Evolutionary conservation across 2,329 filamentous ascomycete species (phyloP), one percentile per base, ranked within the genome.

Genomic region (Pyrenophora graminea): DNA sequence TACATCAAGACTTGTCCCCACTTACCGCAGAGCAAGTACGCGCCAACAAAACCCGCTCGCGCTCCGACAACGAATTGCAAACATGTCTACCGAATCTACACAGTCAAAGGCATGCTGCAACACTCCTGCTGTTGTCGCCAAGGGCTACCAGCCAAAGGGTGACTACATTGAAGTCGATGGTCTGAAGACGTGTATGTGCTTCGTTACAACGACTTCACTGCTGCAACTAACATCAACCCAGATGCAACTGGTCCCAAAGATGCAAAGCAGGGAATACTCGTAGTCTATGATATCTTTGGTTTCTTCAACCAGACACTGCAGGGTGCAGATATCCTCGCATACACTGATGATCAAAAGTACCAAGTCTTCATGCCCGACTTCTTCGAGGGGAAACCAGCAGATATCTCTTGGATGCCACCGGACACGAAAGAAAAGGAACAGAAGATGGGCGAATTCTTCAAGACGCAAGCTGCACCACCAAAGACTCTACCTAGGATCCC

Each of bases 341-440:
- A 76, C 60, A 76, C 79, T 30, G 79, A 86, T 80, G 74, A 82
- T 77, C 71, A 79, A 53, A 84, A 89, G 67, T 94, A 95, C 79
- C 86, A 85, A 62, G 89, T 96, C 61, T 91, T 92, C 76, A 92
- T 97, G 58, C 92, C 92, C 23, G 92, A 97, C 76, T 93, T 90
- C 81, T 96, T 96, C 78, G 82, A 89, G 53, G 91, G 90, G 70
- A 80, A 83, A 59, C 88, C 90, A 31, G 84, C 80, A 53, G 80
- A 82, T 60, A 83, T 85, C 62, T 76, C 75, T 44, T 85, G 82
- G 81, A 85, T 82, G 68, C 82, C 82, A 0, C 82, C 83, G 13
- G 76, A 83, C 66, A 85, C 75, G 55, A 76, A 84, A 34, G 84
- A 86, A 52, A 82, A 86, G 72, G 78, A 79, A 58, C 64, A 82